Percentiles rank a stretch among this genome's conserved stretches.
Conservation (phyloP, 257 asterid species). For the Rehmannia glutinosa region DNA sequence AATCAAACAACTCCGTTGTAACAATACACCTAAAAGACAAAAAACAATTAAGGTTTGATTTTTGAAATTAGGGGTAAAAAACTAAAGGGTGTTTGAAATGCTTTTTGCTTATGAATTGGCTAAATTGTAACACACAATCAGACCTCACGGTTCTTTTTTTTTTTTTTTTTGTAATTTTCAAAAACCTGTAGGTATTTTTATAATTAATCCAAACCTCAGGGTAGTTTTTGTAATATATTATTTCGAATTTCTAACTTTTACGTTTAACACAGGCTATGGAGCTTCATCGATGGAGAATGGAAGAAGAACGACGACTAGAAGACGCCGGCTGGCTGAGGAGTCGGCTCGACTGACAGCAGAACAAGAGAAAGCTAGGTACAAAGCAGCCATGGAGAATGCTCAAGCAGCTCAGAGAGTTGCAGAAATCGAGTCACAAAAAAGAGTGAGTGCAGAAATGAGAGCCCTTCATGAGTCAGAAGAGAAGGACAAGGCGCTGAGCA, state of each 20-base stretch:
- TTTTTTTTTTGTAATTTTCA: too few relatives aligned
- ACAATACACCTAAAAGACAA: too few relatives aligned
- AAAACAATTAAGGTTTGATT: too few relatives aligned
- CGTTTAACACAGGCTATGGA: constrained; percentile 53
- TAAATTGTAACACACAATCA: too few relatives aligned
- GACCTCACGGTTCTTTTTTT: too few relatives aligned
- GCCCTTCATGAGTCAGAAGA: constrained; percentile 31
- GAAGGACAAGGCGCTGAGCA: constrained; percentile 1
- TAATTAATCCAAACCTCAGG: too few relatives aligned
- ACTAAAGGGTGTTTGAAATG: too few relatives aligned
- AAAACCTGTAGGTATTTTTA: too few relatives aligned
- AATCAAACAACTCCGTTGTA: too few relatives aligned
- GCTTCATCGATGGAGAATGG: constrained; percentile 66
- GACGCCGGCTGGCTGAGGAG: constrained; percentile 48
- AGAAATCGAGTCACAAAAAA: constrained; percentile 37
- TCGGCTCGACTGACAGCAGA: constrained; percentile 29
- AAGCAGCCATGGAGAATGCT: constrained; percentile 31
- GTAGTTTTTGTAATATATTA: too few relatives aligned
- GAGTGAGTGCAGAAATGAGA: constrained; percentile 40
- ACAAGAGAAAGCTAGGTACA: constrained; percentile 32
- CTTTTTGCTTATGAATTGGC: too few relatives aligned
- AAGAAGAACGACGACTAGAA: constrained; percentile 66
- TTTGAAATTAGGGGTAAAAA: too few relatives aligned
- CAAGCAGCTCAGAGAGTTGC: constrained; percentile 46
- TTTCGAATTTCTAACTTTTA: neutral